Percentiles rank a stretch among this genome's conserved stretches.
These are phyloP conservation scores for Barbatosphaeria neglecta DNA, from an alignment of 495 filamentous ascomycete genomes.

Conservation along the genomic window DNA sequence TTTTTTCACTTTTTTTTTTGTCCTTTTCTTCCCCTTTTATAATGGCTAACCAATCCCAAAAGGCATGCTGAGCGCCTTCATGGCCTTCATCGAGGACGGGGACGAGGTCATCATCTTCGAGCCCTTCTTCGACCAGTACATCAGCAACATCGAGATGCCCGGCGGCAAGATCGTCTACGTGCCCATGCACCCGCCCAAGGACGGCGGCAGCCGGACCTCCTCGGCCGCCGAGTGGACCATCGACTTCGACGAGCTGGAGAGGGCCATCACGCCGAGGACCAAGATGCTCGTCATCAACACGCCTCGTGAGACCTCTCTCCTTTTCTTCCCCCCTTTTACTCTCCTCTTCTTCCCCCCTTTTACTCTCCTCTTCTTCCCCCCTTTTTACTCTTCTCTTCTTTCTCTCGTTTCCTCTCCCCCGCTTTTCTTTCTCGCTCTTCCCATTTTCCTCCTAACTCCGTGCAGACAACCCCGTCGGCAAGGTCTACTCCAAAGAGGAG, in stretches of 20 bases:
- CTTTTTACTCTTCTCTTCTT: no score
- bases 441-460: constrained; percentile 11
- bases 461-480: constrained; percentile 86
- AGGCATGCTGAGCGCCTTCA: constrained; percentile 89
- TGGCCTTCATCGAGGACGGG: constrained; percentile 88
- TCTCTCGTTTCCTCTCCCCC: no score
- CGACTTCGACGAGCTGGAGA: constrained; percentile 72
- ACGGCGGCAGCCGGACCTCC: constrained; percentile 66
- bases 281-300: constrained; percentile 89
- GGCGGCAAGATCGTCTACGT: constrained; percentile 91
- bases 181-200: constrained; percentile 78
- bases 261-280: constrained; percentile 71
- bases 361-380: no score
- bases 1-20: no score
- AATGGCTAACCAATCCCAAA: constrained; percentile 3
- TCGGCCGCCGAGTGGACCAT: constrained; percentile 82
- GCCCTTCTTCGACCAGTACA: constrained; percentile 98
- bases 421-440: no score
- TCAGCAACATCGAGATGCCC: constrained; percentile 95
- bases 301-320: constrained; percentile 30
- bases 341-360: no score
- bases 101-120: constrained; percentile 98
- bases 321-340: constrained; percentile 36
- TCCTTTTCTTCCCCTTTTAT: no score
- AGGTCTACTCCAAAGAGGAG: constrained; percentile 77